Evolutionary conservation across 208 protist species (phyloP), one percentile per base, ranked within the genome.

Genomic region (Leptomonas pyrrhocoris): DNA sequence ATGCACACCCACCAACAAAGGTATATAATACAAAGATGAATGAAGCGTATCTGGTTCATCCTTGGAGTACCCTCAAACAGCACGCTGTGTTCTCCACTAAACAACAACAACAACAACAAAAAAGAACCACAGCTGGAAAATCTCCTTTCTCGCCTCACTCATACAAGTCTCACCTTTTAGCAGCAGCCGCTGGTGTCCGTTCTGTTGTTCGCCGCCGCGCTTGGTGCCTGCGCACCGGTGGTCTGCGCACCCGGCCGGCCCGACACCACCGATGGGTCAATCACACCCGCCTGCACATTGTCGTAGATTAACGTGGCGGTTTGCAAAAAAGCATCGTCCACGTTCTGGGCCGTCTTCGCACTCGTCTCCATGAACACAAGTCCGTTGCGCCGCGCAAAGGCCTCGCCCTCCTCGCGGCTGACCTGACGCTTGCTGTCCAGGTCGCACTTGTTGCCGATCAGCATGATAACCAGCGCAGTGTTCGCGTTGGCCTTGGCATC

Each of bases 361-460:
- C 95, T 98, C 0, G 98, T 99, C 77, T 99, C 99, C 65, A 99
- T 92, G 74, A 99, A 99, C 5, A 98, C 61, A 0, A 99, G 82
- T 38, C 92, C 94, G 62, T 99, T 86, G 62, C 98, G 86, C 8
- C 81, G 79, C 8, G 99, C 99, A 82, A 99, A 99, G 18, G 72
- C 67, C 77, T 98, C 85, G 21, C 98, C 99, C 73, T 99, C 99
- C 71, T 99, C 98, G 0, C 73, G 73, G 9, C 83, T 88, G 31
- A 98, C 97, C 50, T 97, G 92, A 9, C 98, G 87, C 80, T 88
- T 92, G 38, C 60, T 80, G 30, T 98, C 95, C 2, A 99, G 73
- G 72, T 99, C 99, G 65, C 93, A 95, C 78, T 99, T 99, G 90
- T 99, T 99, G 45, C 99, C 99, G 63, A 99, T 98, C 2, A 99